phyloP scores from a whole-genome alignment of 495 filamentous ascomycete genomes.

The Jackrogersella minutella region DNA sequence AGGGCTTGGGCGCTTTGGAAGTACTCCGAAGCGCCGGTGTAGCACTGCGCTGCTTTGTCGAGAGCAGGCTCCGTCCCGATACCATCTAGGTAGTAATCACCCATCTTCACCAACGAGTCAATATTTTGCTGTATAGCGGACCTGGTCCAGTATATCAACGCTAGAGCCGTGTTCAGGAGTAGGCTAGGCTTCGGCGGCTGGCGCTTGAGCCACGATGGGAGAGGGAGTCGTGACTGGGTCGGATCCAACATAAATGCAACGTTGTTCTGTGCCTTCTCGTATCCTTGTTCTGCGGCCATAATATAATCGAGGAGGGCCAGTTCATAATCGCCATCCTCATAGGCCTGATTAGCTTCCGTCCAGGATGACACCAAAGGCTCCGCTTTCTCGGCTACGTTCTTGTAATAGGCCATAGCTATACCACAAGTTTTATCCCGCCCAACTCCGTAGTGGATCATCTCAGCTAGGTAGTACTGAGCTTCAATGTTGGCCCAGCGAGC shows the following conservation, averaged over 20 bases:
- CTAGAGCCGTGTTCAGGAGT: slow-evolving; percentile 75
- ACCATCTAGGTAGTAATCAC: slow-evolving; percentile 90
- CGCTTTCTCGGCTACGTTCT: slow-evolving; percentile 89
- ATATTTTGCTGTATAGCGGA: slow-evolving; percentile 93
- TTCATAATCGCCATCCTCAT: slow-evolving; percentile 84
- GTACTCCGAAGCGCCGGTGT: slow-evolving; percentile 87
- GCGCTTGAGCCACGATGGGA: slow-evolving; percentile 49
- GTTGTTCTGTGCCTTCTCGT: slow-evolving; percentile 91
- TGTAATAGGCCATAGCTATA: slow-evolving; percentile 88
- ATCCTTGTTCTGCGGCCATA: slow-evolving; percentile 95
- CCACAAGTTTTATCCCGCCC: slow-evolving; percentile 82
- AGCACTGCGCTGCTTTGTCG: slow-evolving; percentile 93
- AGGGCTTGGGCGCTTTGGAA: slow-evolving; percentile 92
- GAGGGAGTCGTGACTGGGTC: slow-evolving; percentile 62
- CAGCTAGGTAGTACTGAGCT: slow-evolving; percentile 93
- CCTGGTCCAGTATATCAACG: slow-evolving; percentile 94
- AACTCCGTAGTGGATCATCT: slow-evolving; percentile 83
- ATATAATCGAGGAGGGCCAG: slow-evolving; percentile 84
- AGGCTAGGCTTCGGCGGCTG: slow-evolving; percentile 55
- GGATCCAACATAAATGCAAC: slow-evolving; percentile 92
- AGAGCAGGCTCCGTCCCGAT: slow-evolving; percentile 75
- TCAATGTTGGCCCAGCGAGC: slow-evolving; percentile 88
- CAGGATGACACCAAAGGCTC: slow-evolving; percentile 87
- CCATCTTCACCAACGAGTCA: slow-evolving; percentile 96
- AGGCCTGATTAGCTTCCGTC: slow-evolving; percentile 84